Evolutionary conservation across 495 filamentous ascomycete genomes (phyloP).

Genomic region (Neurospora sp.): DNA sequence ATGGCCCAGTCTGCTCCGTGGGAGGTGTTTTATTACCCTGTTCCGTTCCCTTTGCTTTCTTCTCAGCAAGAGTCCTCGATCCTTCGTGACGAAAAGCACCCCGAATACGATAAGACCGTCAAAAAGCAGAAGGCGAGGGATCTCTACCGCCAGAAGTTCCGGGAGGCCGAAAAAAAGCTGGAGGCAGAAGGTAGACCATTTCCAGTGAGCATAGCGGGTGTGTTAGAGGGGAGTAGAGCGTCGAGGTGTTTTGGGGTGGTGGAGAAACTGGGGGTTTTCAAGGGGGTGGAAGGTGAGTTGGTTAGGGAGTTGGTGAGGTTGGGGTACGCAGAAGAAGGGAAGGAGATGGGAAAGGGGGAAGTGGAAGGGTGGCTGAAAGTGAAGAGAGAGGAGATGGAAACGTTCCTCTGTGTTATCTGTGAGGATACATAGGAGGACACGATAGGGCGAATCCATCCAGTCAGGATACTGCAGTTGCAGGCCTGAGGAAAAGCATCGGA

Average conservation of each 20-base stretch:
- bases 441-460: background rate
- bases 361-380: background rate
- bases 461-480: too few species aligned
- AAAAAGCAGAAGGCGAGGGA: background rate
- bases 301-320: background rate
- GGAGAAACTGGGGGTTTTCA: background rate
- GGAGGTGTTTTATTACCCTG: conserved; percentile 19
- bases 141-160: background rate
- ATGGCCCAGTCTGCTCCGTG: conserved; percentile 17
- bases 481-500: too few species aligned
- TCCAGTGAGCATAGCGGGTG: background rate
- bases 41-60: conserved; percentile 18
- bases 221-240: background rate
- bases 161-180: background rate
- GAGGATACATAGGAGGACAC: too few species aligned
- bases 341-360: background rate
- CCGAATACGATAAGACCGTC: background rate
- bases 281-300: background rate
- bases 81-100: background rate
- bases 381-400: background rate
- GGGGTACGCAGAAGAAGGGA: background rate
- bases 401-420: background rate
- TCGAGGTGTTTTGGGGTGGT: background rate
- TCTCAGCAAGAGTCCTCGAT: background rate
- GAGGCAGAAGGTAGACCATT: background rate